phyloP scores from a whole-genome alignment of 2,329 filamentous ascomycete species.

The Aspergillus calidoustus region DNA sequence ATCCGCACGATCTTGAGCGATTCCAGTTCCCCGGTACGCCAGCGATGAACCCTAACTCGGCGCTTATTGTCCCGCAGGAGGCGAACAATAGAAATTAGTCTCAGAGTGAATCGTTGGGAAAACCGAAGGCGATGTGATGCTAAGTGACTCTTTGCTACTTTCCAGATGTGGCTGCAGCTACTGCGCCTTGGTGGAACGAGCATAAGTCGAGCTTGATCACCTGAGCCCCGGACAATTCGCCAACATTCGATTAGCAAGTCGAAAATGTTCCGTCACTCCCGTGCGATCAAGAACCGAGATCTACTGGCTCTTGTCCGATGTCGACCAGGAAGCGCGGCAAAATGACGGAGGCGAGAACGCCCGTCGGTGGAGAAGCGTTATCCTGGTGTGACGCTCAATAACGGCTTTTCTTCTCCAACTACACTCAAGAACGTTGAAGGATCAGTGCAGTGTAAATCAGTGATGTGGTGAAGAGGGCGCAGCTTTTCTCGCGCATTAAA shows the following conservation, averaged over 20 bases:
- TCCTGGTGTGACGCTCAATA: slow-evolving; percentile 1
- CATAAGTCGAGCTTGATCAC: slow-evolving; percentile 23
- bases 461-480: neutral
- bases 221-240: slow-evolving; percentile 26
- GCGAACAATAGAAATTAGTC: slow-evolving; percentile 1
- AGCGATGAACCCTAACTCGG: slow-evolving; percentile 12
- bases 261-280: slow-evolving; percentile 20
- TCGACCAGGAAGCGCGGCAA: slow-evolving; percentile 12
- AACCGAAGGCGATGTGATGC: neutral
- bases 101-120: neutral
- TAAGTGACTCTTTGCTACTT: slow-evolving; percentile 15
- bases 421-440: slow-evolving; percentile 2
- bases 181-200: slow-evolving; percentile 23
- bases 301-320: slow-evolving; percentile 17
- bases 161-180: slow-evolving; percentile 38
- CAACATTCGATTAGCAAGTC: slow-evolving; percentile 11
- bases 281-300: slow-evolving; percentile 22
- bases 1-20: slow-evolving; percentile 8
- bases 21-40: slow-evolving; percentile 9
- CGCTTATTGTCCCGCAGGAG: slow-evolving; percentile 19
- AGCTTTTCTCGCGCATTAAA: slow-evolving; percentile 10
- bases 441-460: slow-evolving; percentile 10
- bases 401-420: slow-evolving; percentile 3
- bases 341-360: neutral
- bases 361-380: neutral